A percentile compares a stretch with the other conserved stretches of the same genome.
Evolutionary conservation across 129 eudicot genomes (phyloP).

Genomic region (Artemisia tridentata): DNA sequence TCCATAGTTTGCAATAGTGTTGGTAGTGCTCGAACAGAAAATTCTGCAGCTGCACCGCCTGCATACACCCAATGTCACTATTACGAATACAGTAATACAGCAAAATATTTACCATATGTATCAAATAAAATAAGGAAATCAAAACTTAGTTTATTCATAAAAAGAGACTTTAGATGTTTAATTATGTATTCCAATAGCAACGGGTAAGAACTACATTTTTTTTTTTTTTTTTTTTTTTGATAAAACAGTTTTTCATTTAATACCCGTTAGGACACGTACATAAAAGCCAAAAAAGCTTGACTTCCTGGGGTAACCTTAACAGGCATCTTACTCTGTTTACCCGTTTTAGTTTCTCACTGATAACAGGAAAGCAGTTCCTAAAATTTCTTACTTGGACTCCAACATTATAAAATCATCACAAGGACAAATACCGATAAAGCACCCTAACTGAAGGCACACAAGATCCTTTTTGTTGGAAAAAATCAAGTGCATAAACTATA

Average conservation of each 20-base stretch:
- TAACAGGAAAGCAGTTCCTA: not conserved
- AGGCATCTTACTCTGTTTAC: too few relatives aligned
- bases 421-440: not conserved
- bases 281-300: not conserved
- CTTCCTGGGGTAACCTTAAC: not conserved
- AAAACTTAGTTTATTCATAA: not conserved
- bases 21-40: constrained; percentile 87
- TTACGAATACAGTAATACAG: not conserved
- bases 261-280: not conserved
- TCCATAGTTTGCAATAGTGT: constrained; percentile 48
- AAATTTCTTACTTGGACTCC: constrained; percentile 5
- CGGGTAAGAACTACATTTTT: not conserved
- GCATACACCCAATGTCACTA: constrained; percentile 29
- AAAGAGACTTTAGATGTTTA: not conserved
- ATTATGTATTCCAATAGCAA: not conserved
- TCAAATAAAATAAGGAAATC: constrained; percentile 1
- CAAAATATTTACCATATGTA: not conserved
- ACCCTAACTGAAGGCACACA: too few relatives aligned
- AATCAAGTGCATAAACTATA: too few relatives aligned
- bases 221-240: not conserved
- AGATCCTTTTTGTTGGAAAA: too few relatives aligned
- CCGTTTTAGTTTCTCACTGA: not conserved
- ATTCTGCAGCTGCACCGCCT: constrained; percentile 99
- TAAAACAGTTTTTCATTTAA: constrained; percentile 3
- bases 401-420: constrained; percentile 9